Evolutionary conservation across 1,139 yeast genomes (phyloP), one percentile per base, ranked within the genome.

Genomic region (Dujonia santamariae): DNA sequence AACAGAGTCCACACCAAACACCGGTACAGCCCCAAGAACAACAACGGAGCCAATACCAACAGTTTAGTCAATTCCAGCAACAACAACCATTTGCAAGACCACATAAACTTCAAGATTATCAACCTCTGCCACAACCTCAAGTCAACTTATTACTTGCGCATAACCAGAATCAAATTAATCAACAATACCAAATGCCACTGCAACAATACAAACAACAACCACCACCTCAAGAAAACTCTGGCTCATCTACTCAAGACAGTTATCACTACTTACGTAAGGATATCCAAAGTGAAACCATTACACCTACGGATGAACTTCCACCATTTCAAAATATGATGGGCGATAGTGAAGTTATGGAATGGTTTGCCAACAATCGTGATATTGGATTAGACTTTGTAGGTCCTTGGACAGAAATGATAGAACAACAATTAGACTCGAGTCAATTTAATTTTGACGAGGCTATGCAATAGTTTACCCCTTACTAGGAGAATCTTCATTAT

Each of bases 381-480:
- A 79, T 85, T 25, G 95, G 96, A 14, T 65, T 86, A 36, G 95
- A 85, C 40, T 86, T 86, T 47, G 96, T 85, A 23, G 95, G 85
- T 28, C 94, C 94, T 3, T 82, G 94, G 80, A 84, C 95, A 7
- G 90, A 84, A 52, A 82, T 84, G 72, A 75, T 86, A 35, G 95
- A 85, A 52, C 85, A 80, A 44, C 74, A 67, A 41, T 58, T 69
- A 45, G 61, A 59, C 37, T 52, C 56, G 9, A 62, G 61, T 36
- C 68, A 60, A 27, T 62, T 62, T 40, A 53, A 53, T 34, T 61
- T 62, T 34, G 61, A 59, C 18, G 57, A 51, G 30, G 57, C 50
- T 6, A 30, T 48, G 19, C 39, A 33, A n/a, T 35, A 32, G 27
- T n/a, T n/a, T n/a, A n/a, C n/a, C n/a, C n/a, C n/a, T n/a, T n/a